Evolutionary conservation across 768 basidiomycete species (phyloP), one percentile per base, ranked within the genome.

Genomic region (Tricholoma hemisulphureum): DNA sequence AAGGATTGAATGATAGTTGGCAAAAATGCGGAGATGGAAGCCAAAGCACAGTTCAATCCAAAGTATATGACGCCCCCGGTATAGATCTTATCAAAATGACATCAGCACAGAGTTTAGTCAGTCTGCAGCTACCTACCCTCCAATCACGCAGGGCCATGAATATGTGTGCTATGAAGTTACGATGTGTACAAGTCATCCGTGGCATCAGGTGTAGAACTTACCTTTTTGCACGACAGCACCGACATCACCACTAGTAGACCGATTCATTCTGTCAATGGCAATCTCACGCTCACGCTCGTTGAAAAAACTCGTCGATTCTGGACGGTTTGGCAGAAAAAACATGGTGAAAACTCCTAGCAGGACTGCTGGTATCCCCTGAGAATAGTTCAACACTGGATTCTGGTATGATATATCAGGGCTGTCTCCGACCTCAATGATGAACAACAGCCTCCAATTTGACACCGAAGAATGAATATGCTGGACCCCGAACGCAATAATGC

Each of bases 21-120:
- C 54, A 94, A 73, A 74, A 94, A 94, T 0, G 90, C 89, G 21
- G 87, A 86, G 32, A 88, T 88, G 8, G 90, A 88, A n/a, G 88
- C 85, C 14, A 92, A 73, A 20, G 89, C 87, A 51, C 82, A 83
- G 64, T 91, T 91, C 51, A 89, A 72, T 28, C 88, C 89, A 65
- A 92, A 91, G 69, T 90, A 92, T 58, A 91, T 84, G 26, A 85
- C 80, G 0, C 91, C 91, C 0, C 78, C 89, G 7, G 75, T 64
- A 62, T 89, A 87, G 29, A 86, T 75, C 86, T 85, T 56, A 20
- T 39, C 23, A 10, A n/a, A 48, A 35, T 4, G 41, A 50, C 14
- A 45, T 35, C 26, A 51, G 26, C 13, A 3, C 23, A 29, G 29
- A 13, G 4, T 2, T 28, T 28, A 18, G 31, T 53, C 29, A 35